Evolutionary conservation across 73 alveolate species (phyloP).

Genomic region (Paramecium caudatum): DNA sequence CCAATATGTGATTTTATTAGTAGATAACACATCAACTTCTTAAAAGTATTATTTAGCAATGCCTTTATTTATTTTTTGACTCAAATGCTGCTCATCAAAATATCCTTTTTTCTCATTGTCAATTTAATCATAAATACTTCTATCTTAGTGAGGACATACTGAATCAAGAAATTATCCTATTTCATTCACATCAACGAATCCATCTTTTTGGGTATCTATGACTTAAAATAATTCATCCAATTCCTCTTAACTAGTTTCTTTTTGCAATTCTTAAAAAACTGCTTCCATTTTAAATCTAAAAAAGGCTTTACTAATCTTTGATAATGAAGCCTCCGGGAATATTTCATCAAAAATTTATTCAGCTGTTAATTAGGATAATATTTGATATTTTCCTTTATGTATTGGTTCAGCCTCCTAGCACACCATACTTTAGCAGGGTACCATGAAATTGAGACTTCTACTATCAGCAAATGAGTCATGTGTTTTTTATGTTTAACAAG

Average conservation of each 20-base stretch:
- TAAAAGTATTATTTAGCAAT: background rate
- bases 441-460: conserved; percentile 37
- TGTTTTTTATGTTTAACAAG: conserved; percentile 31
- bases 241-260: conserved; percentile 41
- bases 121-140: conserved; percentile 4
- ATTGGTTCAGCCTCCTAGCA: background rate
- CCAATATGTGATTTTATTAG: conserved; percentile 62
- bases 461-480: conserved; percentile 20
- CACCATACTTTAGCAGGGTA: conserved; percentile 57
- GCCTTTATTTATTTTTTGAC: background rate
- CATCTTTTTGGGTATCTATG: conserved; percentile 9
- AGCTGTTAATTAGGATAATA: conserved; percentile 35
- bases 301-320: conserved; percentile 28
- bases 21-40: conserved; percentile 28
- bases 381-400: background rate
- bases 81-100: conserved; percentile 29
- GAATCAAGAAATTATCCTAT: conserved; percentile 2
- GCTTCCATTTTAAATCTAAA: conserved; percentile 52
- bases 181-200: conserved; percentile 37
- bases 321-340: conserved; percentile 14
- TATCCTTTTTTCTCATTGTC: conserved; percentile 34
- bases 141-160: conserved; percentile 36
- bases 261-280: conserved; percentile 1
- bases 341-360: conserved; percentile 45
- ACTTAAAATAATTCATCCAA: conserved; percentile 13